phyloP scores from a whole-genome alignment of 371 early-diverging fungal species.

The Mucor saturninus region DNA sequence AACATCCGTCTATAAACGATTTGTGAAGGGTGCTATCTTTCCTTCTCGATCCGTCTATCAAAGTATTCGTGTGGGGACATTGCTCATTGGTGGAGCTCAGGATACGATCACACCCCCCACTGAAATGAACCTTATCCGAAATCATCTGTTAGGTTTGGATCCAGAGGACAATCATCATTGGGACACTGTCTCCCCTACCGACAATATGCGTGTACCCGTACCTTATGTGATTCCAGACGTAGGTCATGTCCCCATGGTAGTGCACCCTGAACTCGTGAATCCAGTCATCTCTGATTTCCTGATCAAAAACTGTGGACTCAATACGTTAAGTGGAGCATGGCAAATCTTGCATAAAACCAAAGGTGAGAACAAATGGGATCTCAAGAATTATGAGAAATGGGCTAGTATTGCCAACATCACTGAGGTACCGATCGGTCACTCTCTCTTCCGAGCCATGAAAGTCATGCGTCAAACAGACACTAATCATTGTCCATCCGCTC shows the following conservation, averaged over 20 bases:
- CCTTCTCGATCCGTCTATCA: constrained; percentile 50
- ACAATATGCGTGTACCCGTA: constrained; percentile 45
- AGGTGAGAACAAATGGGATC: constrained; percentile 71
- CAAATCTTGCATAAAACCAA: constrained; percentile 61
- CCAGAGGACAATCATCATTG: constrained; percentile 24
- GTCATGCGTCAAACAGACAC: constrained; percentile 71
- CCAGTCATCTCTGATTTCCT: constrained; percentile 70
- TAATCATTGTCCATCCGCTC: constrained; percentile 64
- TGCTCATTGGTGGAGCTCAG: constrained; percentile 66
- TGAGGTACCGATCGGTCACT: constrained; percentile 49
- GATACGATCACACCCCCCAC: constrained; percentile 55
- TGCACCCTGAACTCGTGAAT: constrained; percentile 68
- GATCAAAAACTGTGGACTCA: constrained; percentile 64
- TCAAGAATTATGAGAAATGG: constrained; percentile 77
- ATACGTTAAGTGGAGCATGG: constrained; percentile 66
- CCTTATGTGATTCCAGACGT: constrained; percentile 67
- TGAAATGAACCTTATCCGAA: constrained; percentile 54
- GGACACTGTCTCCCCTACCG: constrained; percentile 22
- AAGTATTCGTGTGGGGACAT: constrained; percentile 57
- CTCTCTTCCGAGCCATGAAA: constrained; percentile 66
- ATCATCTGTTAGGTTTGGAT: constrained; percentile 40
- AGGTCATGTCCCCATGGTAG: constrained; percentile 72
- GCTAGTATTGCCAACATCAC: constrained; percentile 61
- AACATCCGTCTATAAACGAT: constrained; percentile 60
- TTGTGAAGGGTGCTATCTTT: constrained; percentile 55